phyloP scores from a whole-genome alignment of 2,329 filamentous ascomycete genomes.

The Paecilomyces sp. region DNA sequence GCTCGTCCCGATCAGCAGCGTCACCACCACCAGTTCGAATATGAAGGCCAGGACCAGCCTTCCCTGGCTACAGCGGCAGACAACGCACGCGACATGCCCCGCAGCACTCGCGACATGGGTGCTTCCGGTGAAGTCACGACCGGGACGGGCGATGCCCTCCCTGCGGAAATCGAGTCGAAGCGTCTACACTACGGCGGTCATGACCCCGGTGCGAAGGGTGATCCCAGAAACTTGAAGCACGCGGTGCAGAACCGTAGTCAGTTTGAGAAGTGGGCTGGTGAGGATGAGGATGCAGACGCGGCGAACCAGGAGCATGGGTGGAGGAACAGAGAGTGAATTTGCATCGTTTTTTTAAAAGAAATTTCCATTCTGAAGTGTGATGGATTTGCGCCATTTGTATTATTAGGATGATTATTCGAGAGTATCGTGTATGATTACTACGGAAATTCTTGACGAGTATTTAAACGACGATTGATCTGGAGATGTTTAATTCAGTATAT shows the following conservation, averaged over 20 bases:
- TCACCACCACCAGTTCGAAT: conserved; percentile 47
- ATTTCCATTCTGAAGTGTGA: background rate
- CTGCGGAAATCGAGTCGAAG: conserved; percentile 33
- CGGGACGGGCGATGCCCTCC: conserved; percentile 33
- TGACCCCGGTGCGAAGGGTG: conserved; percentile 30
- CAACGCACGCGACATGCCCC: conserved; percentile 43
- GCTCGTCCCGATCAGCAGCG: conserved; percentile 29
- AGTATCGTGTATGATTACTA: too few relatives aligned
- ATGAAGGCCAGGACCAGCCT: conserved; percentile 29
- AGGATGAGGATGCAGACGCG: conserved; percentile 25
- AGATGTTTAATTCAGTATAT: too few relatives aligned
- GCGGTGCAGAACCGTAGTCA: conserved; percentile 27
- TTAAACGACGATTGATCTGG: background rate
- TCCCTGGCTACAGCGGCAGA: conserved; percentile 38
- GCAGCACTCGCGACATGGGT: conserved; percentile 26
- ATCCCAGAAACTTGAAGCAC: conserved; percentile 33
- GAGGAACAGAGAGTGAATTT: conserved; percentile 12
- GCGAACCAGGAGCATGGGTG: conserved; percentile 22
- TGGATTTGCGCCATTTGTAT: background rate
- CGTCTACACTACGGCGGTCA: conserved; percentile 24
- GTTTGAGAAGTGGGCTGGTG: conserved; percentile 28
- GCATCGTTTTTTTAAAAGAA: too few relatives aligned
- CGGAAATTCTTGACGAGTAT: background rate
- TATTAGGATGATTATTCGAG: background rate
- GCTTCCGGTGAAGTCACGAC: conserved; percentile 31